These are phyloP conservation scores for Schizochytrium sp. DNA, from an alignment of 108 stramenopile species.

Conservation along the genomic window DNA sequence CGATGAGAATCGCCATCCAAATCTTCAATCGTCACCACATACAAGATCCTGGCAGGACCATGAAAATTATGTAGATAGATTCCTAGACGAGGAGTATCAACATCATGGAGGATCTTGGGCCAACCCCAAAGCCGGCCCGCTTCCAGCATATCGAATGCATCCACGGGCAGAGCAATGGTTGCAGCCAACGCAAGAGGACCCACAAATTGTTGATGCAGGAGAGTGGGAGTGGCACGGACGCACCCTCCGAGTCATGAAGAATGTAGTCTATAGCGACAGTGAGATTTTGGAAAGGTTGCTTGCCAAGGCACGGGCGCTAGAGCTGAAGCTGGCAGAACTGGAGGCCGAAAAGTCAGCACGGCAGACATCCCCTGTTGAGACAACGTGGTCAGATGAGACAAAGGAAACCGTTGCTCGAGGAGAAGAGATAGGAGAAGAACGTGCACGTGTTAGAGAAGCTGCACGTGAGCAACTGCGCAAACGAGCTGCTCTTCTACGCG, in stretches of 20 bases:
- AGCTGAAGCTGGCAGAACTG: background rate
- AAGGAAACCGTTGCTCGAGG: background rate
- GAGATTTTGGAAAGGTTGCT: background rate
- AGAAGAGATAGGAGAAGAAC: background rate
- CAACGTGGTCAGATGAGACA: slow-evolving; percentile 26
- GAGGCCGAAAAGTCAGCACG: background rate
- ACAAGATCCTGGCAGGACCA: too few relatives aligned
- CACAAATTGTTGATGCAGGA: background rate
- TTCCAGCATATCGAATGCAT: background rate
- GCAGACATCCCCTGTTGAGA: background rate
- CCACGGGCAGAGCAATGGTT: background rate
- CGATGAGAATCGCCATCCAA: too few relatives aligned
- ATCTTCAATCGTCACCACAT: too few relatives aligned
- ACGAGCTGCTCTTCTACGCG: background rate
- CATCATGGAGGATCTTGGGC: too few relatives aligned
- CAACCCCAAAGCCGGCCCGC: background rate
- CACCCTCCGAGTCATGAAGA: slow-evolving; percentile 32
- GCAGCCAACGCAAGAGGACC: background rate
- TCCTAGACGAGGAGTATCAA: too few relatives aligned
- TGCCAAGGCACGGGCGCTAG: slow-evolving; percentile 25
- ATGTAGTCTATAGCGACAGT: slow-evolving; percentile 26
- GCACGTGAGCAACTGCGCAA: slow-evolving; percentile 35
- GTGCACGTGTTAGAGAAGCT: background rate
- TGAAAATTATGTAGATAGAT: too few relatives aligned
- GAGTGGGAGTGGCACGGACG: slow-evolving; percentile 58